Evolutionary conservation across 83 land plant genomes (phyloP), one percentile per base, ranked within the genome.

Genomic region (Diphasiastrum complanatum): DNA sequence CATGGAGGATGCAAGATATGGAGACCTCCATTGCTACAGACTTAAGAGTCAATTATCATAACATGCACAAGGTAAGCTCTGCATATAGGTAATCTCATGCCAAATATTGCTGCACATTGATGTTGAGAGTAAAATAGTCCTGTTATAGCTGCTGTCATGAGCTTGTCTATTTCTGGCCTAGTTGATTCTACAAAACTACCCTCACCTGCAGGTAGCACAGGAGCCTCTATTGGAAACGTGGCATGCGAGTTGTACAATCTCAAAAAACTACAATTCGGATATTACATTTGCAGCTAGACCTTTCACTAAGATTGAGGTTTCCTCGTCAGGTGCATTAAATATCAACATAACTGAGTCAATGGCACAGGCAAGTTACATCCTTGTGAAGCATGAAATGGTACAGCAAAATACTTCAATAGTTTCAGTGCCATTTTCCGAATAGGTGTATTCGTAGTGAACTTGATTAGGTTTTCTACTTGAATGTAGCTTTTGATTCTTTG

Each of bases 161-260:
- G n/a, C n/a, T n/a, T n/a, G n/a, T n/a, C n/a, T n/a, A n/a, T n/a
- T n/a, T n/a, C n/a, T n/a, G n/a, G n/a, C n/a, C n/a, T n/a, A n/a
- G n/a, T n/a, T n/a, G n/a, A n/a, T n/a, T n/a, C n/a, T n/a, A n/a
- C n/a, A n/a, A n/a, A n/a, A n/a, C n/a, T n/a, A n/a, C n/a, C 8
- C n/a, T n/a, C n/a, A n/a, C n/a, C 61, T 67, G n/a, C 68, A 95
- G 99, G 97, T 89, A 36, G 65, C 77, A 46, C 90, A 93, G 97
- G 99, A 95, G 78, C 97, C 99, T 30, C 79, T 89, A 58, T 35
- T 95, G 34, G 99, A 95, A 66, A 93, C 93, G 18, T 86, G 97
- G 86, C 62, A 51, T 48, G 72, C 90, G 46, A 65, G 72, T 57
- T 53, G 83, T 32, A 51, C 25, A 1, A 32, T 89, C 35, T 26